A percentile compares a stretch with the other conserved stretches of the same genome.
Evolutionary conservation across 106 monocot species (phyloP).

Genomic region (Posidonia australis): DNA sequence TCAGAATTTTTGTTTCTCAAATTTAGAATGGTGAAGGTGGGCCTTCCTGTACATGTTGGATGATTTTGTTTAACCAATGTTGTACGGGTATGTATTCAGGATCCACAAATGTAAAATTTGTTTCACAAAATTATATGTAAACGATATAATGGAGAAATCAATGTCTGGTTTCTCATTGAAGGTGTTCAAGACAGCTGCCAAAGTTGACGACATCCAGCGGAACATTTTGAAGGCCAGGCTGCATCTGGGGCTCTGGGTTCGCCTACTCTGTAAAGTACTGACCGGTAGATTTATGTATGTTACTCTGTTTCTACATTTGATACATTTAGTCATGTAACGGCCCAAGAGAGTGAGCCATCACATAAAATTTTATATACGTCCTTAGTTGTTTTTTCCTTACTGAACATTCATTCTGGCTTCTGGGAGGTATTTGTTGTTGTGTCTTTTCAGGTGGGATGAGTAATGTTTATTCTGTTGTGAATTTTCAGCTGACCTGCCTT

Average conservation of each 20-base stretch:
- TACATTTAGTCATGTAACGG: too few species aligned
- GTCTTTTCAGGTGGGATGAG: not conserved
- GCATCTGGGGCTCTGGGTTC: not conserved
- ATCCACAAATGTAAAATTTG: slow-evolving; percentile 7
- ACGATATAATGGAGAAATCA: slow-evolving; percentile 1
- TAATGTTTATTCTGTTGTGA: too few species aligned
- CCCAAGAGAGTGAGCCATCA: not conserved
- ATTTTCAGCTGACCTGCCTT: too few species aligned
- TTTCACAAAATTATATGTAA: not conserved
- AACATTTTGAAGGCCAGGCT: not conserved
- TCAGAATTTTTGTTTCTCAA: not conserved
- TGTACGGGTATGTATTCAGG: not conserved
- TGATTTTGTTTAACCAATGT: slow-evolving; percentile 10
- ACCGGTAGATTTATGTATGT: slow-evolving; percentile 1
- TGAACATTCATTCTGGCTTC: not conserved
- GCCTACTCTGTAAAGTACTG: slow-evolving; percentile 16
- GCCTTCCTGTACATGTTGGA: slow-evolving; percentile 2
- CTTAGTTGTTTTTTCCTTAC: not conserved
- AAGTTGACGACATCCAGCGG: not conserved
- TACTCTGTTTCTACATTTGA: not conserved
- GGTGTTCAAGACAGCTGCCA: not conserved
- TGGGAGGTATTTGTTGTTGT: not conserved
- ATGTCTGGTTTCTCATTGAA: not conserved
- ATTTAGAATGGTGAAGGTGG: slow-evolving; percentile 2
- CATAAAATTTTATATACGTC: not conserved